Evolutionary conservation across 2,329 filamentous ascomycete genomes (phyloP).

Genomic region (Helminthosporium solani): DNA sequence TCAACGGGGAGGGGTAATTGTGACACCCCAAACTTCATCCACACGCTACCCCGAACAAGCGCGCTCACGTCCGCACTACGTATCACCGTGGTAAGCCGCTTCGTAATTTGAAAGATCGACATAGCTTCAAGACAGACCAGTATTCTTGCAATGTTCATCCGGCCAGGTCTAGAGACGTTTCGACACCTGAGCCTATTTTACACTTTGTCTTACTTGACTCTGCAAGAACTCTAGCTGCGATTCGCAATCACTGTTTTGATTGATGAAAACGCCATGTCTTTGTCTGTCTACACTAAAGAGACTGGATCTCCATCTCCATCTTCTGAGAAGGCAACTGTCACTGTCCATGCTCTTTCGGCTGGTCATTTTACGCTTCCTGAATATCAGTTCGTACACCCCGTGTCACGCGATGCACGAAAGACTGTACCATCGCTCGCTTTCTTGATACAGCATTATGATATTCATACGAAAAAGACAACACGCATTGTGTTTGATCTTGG

Average conservation of each 20-base stretch:
- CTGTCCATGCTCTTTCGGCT: slow-evolving; percentile 41
- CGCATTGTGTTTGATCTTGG: slow-evolving; percentile 58
- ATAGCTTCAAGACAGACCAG: neutral
- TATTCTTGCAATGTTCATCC: neutral
- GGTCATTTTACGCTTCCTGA: slow-evolving; percentile 52
- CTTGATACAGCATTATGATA: slow-evolving; percentile 52
- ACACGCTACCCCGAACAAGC: neutral
- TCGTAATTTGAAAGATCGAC: neutral
- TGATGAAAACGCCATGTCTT: slow-evolving; percentile 9
- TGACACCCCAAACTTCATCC: neutral
- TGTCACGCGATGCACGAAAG: slow-evolving; percentile 46
- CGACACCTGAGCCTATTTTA: neutral
- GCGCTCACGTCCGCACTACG: neutral
- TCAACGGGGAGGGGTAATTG: neutral
- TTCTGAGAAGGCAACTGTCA: slow-evolving; percentile 23
- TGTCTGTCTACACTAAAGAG: slow-evolving; percentile 9
- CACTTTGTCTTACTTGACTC: neutral
- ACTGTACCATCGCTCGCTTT: slow-evolving; percentile 58
- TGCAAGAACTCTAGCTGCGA: too few relatives aligned
- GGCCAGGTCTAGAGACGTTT: neutral
- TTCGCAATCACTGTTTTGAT: too few relatives aligned
- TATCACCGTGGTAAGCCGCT: neutral
- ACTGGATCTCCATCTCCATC: slow-evolving; percentile 15
- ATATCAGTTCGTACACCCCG: slow-evolving; percentile 49
- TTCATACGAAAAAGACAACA: slow-evolving; percentile 34